Percentiles rank a stretch among this genome's conserved stretches.
phyloP scores from a whole-genome alignment of 495 filamentous ascomycete genomes.

The Neurospora tetrasperma region DNA sequence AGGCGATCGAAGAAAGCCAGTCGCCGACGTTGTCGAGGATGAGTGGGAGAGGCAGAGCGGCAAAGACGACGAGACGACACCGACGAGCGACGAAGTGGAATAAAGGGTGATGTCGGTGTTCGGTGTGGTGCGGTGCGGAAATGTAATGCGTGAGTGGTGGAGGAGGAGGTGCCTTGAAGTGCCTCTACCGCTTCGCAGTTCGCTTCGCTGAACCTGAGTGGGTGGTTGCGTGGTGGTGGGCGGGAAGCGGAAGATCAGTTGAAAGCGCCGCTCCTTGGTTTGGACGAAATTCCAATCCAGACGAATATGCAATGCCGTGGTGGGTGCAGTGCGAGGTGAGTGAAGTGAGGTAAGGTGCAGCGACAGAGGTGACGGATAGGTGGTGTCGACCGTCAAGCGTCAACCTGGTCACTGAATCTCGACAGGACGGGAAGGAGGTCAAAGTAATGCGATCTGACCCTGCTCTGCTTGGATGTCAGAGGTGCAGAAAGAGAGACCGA shows the following conservation, averaged over 20 bases:
- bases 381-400: not conserved
- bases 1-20: not conserved
- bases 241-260: constrained; percentile 1
- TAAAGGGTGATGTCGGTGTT: not conserved
- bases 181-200: not conserved
- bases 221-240: not conserved
- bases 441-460: not conserved
- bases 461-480: not conserved
- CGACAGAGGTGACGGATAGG: not conserved
- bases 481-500: not conserved
- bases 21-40: not conserved
- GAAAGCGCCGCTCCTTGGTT: not conserved
- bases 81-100: not conserved
- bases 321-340: not conserved
- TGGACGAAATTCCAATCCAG: not conserved
- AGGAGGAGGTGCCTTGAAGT: not conserved
- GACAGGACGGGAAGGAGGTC: not conserved
- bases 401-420: not conserved
- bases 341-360: not conserved
- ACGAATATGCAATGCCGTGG: not conserved
- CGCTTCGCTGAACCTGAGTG: not conserved
- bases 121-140: not conserved
- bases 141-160: not conserved
- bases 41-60: not conserved
- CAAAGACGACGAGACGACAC: not conserved